Conservation (phyloP, 352 stramenopile genomes). For the Globisporangium acanthophoron region DNA sequence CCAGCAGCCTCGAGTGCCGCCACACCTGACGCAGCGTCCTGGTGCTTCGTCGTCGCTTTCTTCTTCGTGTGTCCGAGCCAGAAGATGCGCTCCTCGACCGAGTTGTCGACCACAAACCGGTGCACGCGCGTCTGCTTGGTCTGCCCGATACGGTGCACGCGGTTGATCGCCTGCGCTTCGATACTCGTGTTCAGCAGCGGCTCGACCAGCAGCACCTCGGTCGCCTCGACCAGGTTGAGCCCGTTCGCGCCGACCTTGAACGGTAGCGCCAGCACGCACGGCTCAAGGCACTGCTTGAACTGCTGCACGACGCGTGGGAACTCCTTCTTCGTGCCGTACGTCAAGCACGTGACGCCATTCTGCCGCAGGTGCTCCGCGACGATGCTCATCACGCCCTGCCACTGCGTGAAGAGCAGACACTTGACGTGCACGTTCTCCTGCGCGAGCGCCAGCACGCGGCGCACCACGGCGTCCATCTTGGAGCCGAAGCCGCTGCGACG, state of each 20-base stretch:
- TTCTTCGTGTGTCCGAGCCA: slow-evolving; percentile 32
- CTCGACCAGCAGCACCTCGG: slow-evolving; percentile 89
- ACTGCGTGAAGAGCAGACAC: slow-evolving; percentile 90
- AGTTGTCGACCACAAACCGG: slow-evolving; percentile 85
- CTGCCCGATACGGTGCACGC: slow-evolving; percentile 90
- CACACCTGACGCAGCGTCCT: background rate
- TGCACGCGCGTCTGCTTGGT: slow-evolving; percentile 77
- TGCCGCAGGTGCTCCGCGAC: slow-evolving; percentile 21
- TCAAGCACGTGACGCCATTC: slow-evolving; percentile 68
- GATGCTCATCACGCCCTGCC: slow-evolving; percentile 80
- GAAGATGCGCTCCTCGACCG: slow-evolving; percentile 88
- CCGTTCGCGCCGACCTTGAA: slow-evolving; percentile 89
- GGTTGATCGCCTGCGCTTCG: slow-evolving; percentile 86
- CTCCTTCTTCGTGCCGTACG: slow-evolving; percentile 51
- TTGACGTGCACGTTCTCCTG: slow-evolving; percentile 65
- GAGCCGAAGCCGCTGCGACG: slow-evolving; percentile 43
- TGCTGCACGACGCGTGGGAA: slow-evolving; percentile 37
- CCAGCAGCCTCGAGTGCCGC: too few species aligned
- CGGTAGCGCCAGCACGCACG: slow-evolving; percentile 66
- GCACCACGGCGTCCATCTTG: slow-evolving; percentile 65
- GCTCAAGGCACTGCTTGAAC: slow-evolving; percentile 43
- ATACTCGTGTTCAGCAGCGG: slow-evolving; percentile 83
- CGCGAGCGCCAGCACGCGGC: slow-evolving; percentile 39
- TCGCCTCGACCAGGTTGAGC: slow-evolving; percentile 91
- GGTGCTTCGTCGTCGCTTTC: background rate